Base-by-base conservation (phyloP, 2,329 filamentous ascomycete genomes). In the Didymella arachidicola region DNA sequence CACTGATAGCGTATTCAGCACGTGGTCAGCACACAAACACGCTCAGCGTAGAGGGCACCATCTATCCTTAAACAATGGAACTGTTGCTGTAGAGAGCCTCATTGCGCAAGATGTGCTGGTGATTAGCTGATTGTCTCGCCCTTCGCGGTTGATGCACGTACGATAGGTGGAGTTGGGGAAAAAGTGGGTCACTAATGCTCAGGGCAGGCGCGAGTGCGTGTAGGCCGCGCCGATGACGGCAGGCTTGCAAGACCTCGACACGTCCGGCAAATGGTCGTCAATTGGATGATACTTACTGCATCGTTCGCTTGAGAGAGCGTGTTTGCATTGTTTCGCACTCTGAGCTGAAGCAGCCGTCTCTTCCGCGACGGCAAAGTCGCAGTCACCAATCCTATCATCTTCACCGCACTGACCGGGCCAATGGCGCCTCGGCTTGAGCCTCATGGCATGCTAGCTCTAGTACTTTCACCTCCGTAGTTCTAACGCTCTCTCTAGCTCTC, bases 351-450 rank as follows among this genome's bases (percentile, higher is more conserved):
- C 26, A 49, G 26, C 43, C 26, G 43, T 25, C 7, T 5, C 41
- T 32, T 12, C 22, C n/a, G 51, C 14, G 14, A 42, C 34, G 26
- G 22, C 19, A 42, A 36, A n/a, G 26, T 53, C 32, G 22, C 32
- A 12, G 16, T 26, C 39, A 44, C 30, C 25, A 25, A 29, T 47
- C 29, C 22, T 52, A 38, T 47, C 47, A 29, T 56, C 52, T 59
- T 52, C 47, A 52, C 52, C 36, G 46, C 47, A 60, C 48, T 44
- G 52, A 53, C 39, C 42, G 53, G 48, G 52, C 29, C 22, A 49
- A 46, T 54, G 56, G 56, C 41, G 56, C 56, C 50, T 46, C 50
- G 50, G 49, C 56, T 54, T 59, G 56, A 59, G 56, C 45, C 56
- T 59, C 52, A 34, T 34, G 32, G 44, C 57, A 59, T 54, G 41